A percentile compares a stretch with the other conserved stretches of the same genome.
These are phyloP conservation scores for Blastocrithidia nonstop DNA, from an alignment of 208 protist genomes.

Conservation along the genomic window DNA sequence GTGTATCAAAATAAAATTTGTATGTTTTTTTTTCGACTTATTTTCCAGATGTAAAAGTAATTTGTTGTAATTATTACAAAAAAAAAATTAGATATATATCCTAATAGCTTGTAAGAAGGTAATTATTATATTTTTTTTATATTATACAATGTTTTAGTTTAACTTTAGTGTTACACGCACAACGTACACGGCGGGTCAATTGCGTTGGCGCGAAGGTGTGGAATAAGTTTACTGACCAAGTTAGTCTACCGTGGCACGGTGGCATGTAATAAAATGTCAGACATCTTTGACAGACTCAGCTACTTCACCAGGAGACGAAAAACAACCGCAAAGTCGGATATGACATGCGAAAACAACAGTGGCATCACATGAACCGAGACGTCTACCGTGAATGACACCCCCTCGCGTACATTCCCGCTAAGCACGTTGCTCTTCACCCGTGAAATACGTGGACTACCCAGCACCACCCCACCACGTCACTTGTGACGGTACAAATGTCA, in stretches of 20 bases:
- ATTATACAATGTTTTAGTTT: no score
- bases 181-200: constrained; percentile 32
- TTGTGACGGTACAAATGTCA: constrained; percentile 15
- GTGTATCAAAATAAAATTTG: no score
- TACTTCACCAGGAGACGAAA: constrained; percentile 14
- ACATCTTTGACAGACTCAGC: no score
- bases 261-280: constrained; percentile 13
- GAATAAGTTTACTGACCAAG: constrained; percentile 25
- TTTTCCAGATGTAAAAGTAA: no score
- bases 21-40: no score
- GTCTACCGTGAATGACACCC: constrained; percentile 53
- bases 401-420: constrained; percentile 6
- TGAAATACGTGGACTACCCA: constrained; percentile 25
- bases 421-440: constrained; percentile 10
- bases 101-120: no score
- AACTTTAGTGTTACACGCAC: no score
- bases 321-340: constrained; percentile 54
- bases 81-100: no score
- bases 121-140: no score
- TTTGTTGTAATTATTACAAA: no score
- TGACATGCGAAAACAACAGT: constrained; percentile 18
- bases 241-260: constrained; percentile 10
- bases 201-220: constrained; percentile 36
- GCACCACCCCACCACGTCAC: constrained; percentile 15
- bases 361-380: constrained; percentile 28